A percentile compares a stretch with the other conserved stretches of the same genome.
Evolutionary conservation across 495 filamentous ascomycete genomes (phyloP).

Genomic region (Bathelium albidoporum): DNA sequence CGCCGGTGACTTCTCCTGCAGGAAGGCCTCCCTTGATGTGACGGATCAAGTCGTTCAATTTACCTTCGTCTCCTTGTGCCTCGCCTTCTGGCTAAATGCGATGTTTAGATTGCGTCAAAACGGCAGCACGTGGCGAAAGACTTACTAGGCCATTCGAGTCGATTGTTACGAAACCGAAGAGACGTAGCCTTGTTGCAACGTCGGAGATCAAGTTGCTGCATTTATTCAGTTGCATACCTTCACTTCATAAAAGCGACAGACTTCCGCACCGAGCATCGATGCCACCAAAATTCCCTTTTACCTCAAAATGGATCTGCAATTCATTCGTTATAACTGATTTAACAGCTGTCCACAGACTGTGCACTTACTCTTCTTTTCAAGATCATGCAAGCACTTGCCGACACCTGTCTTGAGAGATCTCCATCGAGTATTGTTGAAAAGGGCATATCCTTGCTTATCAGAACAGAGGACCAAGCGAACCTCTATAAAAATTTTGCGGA

Average conservation of each 20-base stretch:
- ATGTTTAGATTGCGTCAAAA: background rate
- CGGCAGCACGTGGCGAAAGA: background rate
- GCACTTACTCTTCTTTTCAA: background rate
- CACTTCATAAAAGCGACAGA: too few species aligned
- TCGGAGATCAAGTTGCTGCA: background rate
- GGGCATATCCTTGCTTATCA: background rate
- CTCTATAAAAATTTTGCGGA: too few species aligned
- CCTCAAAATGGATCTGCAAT: background rate
- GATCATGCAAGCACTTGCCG: background rate
- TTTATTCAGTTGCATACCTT: background rate
- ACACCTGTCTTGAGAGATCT: background rate
- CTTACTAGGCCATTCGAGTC: background rate
- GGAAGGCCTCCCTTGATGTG: background rate
- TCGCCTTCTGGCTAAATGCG: background rate
- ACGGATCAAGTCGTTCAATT: background rate
- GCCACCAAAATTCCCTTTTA: background rate
- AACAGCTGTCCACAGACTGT: background rate
- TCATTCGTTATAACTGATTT: background rate
- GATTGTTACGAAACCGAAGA: background rate
- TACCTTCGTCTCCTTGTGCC: background rate
- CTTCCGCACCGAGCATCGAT: background rate
- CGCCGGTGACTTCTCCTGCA: background rate
- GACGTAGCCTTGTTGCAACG: background rate
- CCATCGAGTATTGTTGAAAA: background rate
- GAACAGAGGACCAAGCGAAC: too few species aligned